Base-by-base conservation (phyloP, 2,329 filamentous ascomycete species). In the Xylaria sp. region DNA sequence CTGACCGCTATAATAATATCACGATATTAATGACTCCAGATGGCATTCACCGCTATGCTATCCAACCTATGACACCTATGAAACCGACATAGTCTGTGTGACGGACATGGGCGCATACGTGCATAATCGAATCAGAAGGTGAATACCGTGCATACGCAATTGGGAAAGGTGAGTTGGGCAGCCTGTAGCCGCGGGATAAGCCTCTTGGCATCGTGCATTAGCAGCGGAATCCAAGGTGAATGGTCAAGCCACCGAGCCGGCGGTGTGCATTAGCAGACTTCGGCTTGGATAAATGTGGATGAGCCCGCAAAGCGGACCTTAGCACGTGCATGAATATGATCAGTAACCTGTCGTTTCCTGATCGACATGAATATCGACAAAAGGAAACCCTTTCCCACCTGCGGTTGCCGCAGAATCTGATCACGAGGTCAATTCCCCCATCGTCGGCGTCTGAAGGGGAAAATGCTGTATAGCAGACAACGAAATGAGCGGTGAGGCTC, bases 131-230 rank as follows among this genome's bases (percentile, higher is more conserved):
- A 39, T 41, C 36, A 32, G 39, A 43, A 32, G 10, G 20, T 12
- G 9, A 23, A 39, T 23, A 23, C 30, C 30, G 23, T 36, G 18
- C n/a, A 34, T 55, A 36, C 39, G 50, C 34, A 55, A 66, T 68
- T 68, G 58, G 66, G 63, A 59, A 68, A 62, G 58, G 53, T 61
- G 41, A 57, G 43, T 58, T 53, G 30, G 45, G 32, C 30, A 20
- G 45, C 25, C 30, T 28, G 20, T 23, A 20, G 20, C 15, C 55
- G 41, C 30, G 25, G 23, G 8, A 52, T 56, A 45, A 18, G n/a
- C 12, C 12, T 41, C 53, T 59, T 57, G 58, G 65, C 60, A 39
- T 20, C 2, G 30, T 55, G 52, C 52, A 55, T 55, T 36, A 36
- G 1, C 3, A 12, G 18, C 50, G 28, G 18, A 8, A 30, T 10